Conservation (phyloP, 208 protist species). For the Phytomonas sp. region DNA sequence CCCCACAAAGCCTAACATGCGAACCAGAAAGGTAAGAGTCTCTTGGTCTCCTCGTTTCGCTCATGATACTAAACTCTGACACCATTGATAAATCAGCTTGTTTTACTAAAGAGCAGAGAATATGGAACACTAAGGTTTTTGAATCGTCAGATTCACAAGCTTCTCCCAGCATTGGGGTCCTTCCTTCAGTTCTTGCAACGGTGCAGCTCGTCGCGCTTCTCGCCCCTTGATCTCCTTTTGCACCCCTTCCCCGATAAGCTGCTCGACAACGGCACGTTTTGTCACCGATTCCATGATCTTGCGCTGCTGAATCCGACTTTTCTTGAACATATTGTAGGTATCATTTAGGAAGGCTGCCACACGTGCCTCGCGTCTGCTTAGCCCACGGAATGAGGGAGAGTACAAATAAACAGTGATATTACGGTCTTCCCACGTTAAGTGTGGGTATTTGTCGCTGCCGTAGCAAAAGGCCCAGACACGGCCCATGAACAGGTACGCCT, state of each 20-base stretch:
- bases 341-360: conserved; percentile 82
- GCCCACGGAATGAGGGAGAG: conserved; percentile 67
- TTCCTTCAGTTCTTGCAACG: conserved; percentile 30
- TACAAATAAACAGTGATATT: conserved; percentile 73
- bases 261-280: conserved; percentile 30
- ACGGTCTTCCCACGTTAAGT: conserved; percentile 49
- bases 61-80: too few relatives aligned
- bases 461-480: conserved; percentile 82
- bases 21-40: too few relatives aligned
- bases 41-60: too few relatives aligned
- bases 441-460: conserved; percentile 72
- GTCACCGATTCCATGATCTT: conserved; percentile 22
- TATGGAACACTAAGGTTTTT: too few relatives aligned
- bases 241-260: conserved; percentile 34
- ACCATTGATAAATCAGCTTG: too few relatives aligned
- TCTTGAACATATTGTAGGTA: conserved; percentile 78
- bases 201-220: conserved; percentile 29
- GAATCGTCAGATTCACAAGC: too few relatives aligned
- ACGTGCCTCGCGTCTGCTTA: conserved; percentile 73
- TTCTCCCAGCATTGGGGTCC: conserved; percentile 26
- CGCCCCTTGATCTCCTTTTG: conserved; percentile 19
- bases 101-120: too few relatives aligned
- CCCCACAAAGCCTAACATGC: too few relatives aligned
- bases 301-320: conserved; percentile 57
- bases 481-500: conserved; percentile 81